Evolutionary conservation across 2,329 filamentous ascomycete genomes (phyloP), one percentile per base, ranked within the genome.

Genomic region (Colletotrichum falcatum): DNA sequence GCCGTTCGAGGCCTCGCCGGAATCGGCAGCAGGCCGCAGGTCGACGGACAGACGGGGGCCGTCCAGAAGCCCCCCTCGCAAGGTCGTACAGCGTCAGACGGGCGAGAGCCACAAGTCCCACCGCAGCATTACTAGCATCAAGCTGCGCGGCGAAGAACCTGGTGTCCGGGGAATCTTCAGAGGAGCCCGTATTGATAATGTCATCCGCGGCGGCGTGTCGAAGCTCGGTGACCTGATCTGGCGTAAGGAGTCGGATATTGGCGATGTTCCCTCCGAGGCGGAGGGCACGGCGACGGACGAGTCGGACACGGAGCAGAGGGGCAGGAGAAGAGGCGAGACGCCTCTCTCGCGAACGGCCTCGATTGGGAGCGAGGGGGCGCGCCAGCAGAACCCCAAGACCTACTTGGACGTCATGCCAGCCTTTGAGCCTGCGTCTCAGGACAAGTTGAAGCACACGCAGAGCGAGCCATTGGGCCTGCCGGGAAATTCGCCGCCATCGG

Each of bases 91-190:
- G 79, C 79, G 66, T 77, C 79, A 61, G 6, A 80, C 81, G 20
- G 83, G 85, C 30, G 84, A 86, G 66, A 84, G 78, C 74, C 83
- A 81, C 76, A 89, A 83, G 73, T 82, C 83, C 55, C 83, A 84
- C 70, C 81, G 82, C 71, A 86, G 83, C 54, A 80, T 83, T 33
- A 83, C 83, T 26, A 90, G 87, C 75, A 74, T 86, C n/a, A 83
- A 81, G 28, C 78, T 82, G 23, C 83, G 71, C 58, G 67, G 70
- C 30, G 83, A 87, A 48, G 83, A 87, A 64, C 78, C 80, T 12
- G 89, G 88, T 44, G 84, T 94, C 11, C 89, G 91, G 51, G 90
- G 91, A 8, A 91, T 97, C 58, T 92, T 97, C 81, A 95, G 94
- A 81, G 91, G 90, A 3, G 88, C 90, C 60, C 87, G 92, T 65